A percentile compares a stretch with the other conserved stretches of the same genome.
These are phyloP conservation scores for Alternaria burnsii DNA, from an alignment of 2,329 filamentous ascomycete genomes.

Conservation along the genomic window DNA sequence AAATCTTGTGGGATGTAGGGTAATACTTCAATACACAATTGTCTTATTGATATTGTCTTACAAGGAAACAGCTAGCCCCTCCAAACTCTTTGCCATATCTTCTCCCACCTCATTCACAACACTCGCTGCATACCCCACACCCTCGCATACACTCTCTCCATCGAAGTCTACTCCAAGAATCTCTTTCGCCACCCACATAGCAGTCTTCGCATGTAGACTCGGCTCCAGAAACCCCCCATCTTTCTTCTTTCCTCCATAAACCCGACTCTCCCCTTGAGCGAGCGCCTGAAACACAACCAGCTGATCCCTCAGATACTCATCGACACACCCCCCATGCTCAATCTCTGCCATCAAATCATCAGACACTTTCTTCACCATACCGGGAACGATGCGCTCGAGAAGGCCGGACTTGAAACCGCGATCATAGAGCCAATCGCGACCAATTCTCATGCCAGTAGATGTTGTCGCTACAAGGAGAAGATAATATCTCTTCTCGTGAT, in stretches of 20 bases:
- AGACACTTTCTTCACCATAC: slow-evolving; percentile 56
- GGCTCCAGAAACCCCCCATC: slow-evolving; percentile 33
- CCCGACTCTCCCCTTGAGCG: slow-evolving; percentile 53
- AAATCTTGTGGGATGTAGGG: too few species aligned
- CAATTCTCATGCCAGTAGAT: slow-evolving; percentile 58
- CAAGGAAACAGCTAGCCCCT: neutral
- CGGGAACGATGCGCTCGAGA: slow-evolving; percentile 36
- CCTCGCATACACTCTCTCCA: slow-evolving; percentile 47
- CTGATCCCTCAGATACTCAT: slow-evolving; percentile 66
- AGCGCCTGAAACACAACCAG: slow-evolving; percentile 67
- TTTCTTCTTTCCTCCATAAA: slow-evolving; percentile 42
- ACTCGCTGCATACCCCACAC: slow-evolving; percentile 39
- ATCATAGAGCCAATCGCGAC: slow-evolving; percentile 61
- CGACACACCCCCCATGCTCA: slow-evolving; percentile 59
- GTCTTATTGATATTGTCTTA: neutral
- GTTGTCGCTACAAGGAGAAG: slow-evolving; percentile 65
- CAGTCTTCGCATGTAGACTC: slow-evolving; percentile 58
- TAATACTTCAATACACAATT: too few species aligned
- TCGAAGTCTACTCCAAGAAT: slow-evolving; percentile 53
- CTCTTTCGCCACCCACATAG: slow-evolving; percentile 54
- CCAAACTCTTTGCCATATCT: neutral
- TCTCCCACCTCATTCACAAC: neutral
- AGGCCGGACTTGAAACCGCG: slow-evolving; percentile 32
- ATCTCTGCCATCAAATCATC: slow-evolving; percentile 58
- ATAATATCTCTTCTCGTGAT: slow-evolving; percentile 59